A percentile compares a stretch with the other conserved stretches of the same genome.
phyloP scores from a whole-genome alignment of 805 yeast species.

The Candida patagonica region DNA sequence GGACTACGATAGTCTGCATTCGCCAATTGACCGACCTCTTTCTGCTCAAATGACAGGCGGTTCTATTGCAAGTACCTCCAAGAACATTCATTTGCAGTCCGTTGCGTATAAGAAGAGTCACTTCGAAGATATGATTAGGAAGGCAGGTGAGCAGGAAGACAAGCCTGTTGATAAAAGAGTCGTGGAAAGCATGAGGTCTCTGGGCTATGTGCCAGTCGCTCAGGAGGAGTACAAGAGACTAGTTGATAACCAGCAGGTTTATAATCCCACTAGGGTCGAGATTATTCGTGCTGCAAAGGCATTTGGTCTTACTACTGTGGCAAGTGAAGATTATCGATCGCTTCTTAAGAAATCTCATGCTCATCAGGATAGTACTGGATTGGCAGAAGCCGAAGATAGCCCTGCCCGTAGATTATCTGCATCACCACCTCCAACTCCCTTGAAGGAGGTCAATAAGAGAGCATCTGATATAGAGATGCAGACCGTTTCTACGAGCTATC shows the following conservation, averaged over 20 bases:
- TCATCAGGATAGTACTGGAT: constrained; percentile 7
- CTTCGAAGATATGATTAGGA: constrained; percentile 23
- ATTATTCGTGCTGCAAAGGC: constrained; percentile 31
- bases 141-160: constrained; percentile 8
- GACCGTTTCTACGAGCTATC: constrained; percentile 25
- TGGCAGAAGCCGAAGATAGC: constrained; percentile 3
- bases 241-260: constrained; percentile 23
- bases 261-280: constrained; percentile 27
- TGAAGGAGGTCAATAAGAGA: not conserved
- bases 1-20: not conserved
- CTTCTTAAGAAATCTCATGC: constrained; percentile 23
- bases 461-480: constrained; percentile 15
- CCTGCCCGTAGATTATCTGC: not conserved
- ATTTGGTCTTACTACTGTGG: constrained; percentile 36
- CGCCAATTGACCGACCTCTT: constrained; percentile 2
- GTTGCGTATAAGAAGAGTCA: constrained; percentile 25
- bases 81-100: constrained; percentile 13
- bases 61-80: constrained; percentile 4
- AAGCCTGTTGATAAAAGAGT: constrained; percentile 16
- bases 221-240: constrained; percentile 29
- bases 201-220: constrained; percentile 29
- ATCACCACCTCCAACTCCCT: not conserved
- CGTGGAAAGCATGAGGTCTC: constrained; percentile 22
- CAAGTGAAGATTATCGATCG: constrained; percentile 35
- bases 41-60: constrained; percentile 6